phyloP scores from a whole-genome alignment of 2,329 filamentous ascomycete species.

The Endocalyx cinctus region DNA sequence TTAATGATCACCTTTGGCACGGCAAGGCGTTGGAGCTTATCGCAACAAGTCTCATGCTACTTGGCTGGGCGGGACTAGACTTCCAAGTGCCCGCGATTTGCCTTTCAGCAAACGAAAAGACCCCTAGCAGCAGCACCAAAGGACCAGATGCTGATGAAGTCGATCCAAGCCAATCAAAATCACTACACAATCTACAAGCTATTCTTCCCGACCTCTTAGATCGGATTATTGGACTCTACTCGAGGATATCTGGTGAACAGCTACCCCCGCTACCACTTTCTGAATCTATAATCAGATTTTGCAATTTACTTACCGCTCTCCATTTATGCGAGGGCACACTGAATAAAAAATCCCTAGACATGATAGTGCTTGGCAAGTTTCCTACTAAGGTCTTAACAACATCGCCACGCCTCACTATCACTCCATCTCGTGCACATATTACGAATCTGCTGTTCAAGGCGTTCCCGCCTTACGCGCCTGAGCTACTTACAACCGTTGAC shows the following conservation, averaged over 20 bases:
- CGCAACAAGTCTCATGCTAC: constrained; percentile 73
- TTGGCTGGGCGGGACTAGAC: constrained; percentile 78
- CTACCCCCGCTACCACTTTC: constrained; percentile 67
- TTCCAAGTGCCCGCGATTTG: constrained; percentile 68
- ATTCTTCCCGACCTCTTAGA: constrained; percentile 71
- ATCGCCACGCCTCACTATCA: constrained; percentile 51
- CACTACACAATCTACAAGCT: constrained; percentile 49
- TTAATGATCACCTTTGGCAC: constrained; percentile 95
- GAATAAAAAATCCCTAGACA: constrained; percentile 54
- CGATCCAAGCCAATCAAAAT: constrained; percentile 45
- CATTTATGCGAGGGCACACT: constrained; percentile 62
- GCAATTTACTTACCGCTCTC: constrained; percentile 63
- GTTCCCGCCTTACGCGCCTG: constrained; percentile 62
- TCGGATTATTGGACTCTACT: constrained; percentile 70
- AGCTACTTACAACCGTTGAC: constrained; percentile 68
- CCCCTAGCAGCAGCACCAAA: constrained; percentile 29
- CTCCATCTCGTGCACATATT: constrained; percentile 59
- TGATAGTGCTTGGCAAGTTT: constrained; percentile 60
- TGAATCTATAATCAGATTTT: constrained; percentile 69
- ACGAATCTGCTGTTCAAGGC: constrained; percentile 62
- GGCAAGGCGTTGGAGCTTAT: constrained; percentile 91
- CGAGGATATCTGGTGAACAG: constrained; percentile 64
- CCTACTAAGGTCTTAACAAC: constrained; percentile 46
- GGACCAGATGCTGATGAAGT: constrained; percentile 31
- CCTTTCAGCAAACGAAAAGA: constrained; percentile 45